Conservation (phyloP, 2,329 filamentous ascomycete species). For the Beauveria sp. region DNA sequence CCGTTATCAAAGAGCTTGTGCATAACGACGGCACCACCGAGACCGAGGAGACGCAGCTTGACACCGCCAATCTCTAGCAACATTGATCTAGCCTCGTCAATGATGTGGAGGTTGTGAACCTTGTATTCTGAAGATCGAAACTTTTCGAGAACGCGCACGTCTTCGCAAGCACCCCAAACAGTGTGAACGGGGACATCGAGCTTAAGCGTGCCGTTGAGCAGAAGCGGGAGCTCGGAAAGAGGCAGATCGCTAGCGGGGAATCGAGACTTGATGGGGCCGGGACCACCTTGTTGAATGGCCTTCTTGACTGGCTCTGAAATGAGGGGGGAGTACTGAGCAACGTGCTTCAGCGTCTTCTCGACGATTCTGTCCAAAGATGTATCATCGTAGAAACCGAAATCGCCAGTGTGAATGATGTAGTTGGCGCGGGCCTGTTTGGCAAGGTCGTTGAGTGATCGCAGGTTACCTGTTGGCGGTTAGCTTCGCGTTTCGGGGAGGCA, state of each 20-base stretch:
- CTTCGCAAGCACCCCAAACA: slow-evolving; percentile 97
- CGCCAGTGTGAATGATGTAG: slow-evolving; percentile 97
- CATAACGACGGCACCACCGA: slow-evolving; percentile 97
- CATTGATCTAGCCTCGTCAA: slow-evolving; percentile 95
- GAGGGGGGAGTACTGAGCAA: slow-evolving; percentile 94
- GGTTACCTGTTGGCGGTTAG: slow-evolving; percentile 59
- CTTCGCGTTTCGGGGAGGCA: slow-evolving; percentile 6
- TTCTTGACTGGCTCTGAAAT: slow-evolving; percentile 72
- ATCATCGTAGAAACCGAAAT: slow-evolving; percentile 98
- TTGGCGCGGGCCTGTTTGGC: slow-evolving; percentile 91
- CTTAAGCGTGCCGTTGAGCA: slow-evolving; percentile 80
- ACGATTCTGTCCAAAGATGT: slow-evolving; percentile 93
- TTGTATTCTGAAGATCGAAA: slow-evolving; percentile 98
- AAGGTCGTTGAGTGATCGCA: slow-evolving; percentile 91
- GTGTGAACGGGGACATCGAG: slow-evolving; percentile 97
- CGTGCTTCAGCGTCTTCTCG: slow-evolving; percentile 97
- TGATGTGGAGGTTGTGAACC: slow-evolving; percentile 93
- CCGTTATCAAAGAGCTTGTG: slow-evolving; percentile 99
- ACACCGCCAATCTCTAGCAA: slow-evolving; percentile 91
- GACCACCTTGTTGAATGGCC: slow-evolving; percentile 55
- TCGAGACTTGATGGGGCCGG: slow-evolving; percentile 76
- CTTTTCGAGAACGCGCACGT: slow-evolving; percentile 94
- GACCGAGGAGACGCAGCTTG: slow-evolving; percentile 85
- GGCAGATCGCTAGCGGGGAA: slow-evolving; percentile 76
- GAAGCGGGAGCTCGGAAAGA: slow-evolving; percentile 83